Percentiles rank a stretch among this genome's conserved stretches.
phyloP scores from a whole-genome alignment of 2,329 filamentous ascomycete genomes.

The Epichloe baconii region DNA sequence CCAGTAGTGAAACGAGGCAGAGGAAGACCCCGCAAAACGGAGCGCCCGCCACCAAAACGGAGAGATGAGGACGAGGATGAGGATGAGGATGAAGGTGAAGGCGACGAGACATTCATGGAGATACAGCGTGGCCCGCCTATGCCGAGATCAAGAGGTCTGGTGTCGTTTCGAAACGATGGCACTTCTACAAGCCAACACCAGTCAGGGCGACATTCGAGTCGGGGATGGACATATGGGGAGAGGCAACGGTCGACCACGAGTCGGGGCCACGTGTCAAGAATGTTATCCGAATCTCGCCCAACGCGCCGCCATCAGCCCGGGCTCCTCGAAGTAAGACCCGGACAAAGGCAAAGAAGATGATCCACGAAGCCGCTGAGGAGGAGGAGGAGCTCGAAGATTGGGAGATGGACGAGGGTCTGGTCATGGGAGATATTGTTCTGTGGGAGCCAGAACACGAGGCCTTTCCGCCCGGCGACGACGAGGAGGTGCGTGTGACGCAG shows the following conservation, averaged over 20 bases:
- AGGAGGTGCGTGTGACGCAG: conserved; percentile 39
- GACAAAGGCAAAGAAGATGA: conserved; percentile 16
- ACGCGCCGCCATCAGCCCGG: conserved; percentile 25
- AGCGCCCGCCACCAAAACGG: conserved; percentile 14
- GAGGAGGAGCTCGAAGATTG: conserved; percentile 51
- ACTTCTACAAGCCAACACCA: conserved; percentile 49
- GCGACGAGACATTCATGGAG: conserved; percentile 33
- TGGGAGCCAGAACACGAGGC: conserved; percentile 49
- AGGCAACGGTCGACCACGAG: conserved; percentile 35
- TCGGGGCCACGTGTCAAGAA: conserved; percentile 54
- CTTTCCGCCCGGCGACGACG: conserved; percentile 39
- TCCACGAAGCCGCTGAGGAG: conserved; percentile 27
- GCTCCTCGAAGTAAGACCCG: conserved; percentile 17
- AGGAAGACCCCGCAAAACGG: conserved; percentile 6
- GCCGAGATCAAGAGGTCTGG: conserved; percentile 40
- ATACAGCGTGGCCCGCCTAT: conserved; percentile 42
- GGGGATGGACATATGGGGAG: conserved; percentile 73
- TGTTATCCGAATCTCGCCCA: conserved; percentile 57
- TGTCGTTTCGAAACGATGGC: conserved; percentile 35
- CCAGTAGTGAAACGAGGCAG: conserved; percentile 3
- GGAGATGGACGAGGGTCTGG: conserved; percentile 53
- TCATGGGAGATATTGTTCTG: conserved; percentile 48
- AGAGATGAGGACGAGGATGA: conserved; percentile 22
- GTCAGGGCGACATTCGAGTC: conserved; percentile 65
- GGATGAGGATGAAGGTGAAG: conserved; percentile 17